Conservation (phyloP, 495 filamentous ascomycete species). For the Lasiosphaeria ovina region DNA sequence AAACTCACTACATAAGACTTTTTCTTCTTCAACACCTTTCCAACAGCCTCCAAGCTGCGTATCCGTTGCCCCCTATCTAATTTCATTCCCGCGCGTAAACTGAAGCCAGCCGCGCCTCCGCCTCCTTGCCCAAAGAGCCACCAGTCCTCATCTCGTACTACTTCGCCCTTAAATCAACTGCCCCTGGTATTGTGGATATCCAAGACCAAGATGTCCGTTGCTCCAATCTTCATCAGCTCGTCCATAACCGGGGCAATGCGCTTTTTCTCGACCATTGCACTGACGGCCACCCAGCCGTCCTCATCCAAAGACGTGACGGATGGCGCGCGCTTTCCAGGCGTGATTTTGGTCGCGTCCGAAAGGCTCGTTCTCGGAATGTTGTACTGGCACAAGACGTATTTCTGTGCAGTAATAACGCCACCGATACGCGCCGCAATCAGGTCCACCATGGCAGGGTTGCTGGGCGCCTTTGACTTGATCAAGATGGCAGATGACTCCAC, state of each 20-base stretch:
- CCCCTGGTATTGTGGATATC: constrained; percentile 80
- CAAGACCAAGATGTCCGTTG: constrained; percentile 82
- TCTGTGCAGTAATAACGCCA: constrained; percentile 94
- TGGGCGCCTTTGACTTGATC: constrained; percentile 86
- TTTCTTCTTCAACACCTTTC: no score
- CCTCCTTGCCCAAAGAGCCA: neutral
- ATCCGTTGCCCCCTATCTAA: no score
- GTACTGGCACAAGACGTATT: constrained; percentile 94
- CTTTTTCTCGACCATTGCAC: constrained; percentile 91
- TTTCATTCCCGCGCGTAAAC: no score
- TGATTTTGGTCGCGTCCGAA: constrained; percentile 67
- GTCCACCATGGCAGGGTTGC: constrained; percentile 72
- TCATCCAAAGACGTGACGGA: constrained; percentile 85
- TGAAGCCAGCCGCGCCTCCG: neutral
- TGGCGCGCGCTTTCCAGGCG: constrained; percentile 91
- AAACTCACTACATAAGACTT: no score
- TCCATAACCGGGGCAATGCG: constrained; percentile 89
- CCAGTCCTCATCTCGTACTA: neutral
- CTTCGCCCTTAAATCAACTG: constrained; percentile 12
- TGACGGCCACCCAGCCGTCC: constrained; percentile 89
- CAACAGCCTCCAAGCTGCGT: no score
- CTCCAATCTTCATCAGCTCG: constrained; percentile 72
- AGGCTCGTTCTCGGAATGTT: constrained; percentile 75
- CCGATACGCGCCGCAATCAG: constrained; percentile 78
- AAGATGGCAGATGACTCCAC: constrained; percentile 81